Evolutionary conservation across 2,329 filamentous ascomycete species (phyloP).

Genomic region (Calonectria crousiana): DNA sequence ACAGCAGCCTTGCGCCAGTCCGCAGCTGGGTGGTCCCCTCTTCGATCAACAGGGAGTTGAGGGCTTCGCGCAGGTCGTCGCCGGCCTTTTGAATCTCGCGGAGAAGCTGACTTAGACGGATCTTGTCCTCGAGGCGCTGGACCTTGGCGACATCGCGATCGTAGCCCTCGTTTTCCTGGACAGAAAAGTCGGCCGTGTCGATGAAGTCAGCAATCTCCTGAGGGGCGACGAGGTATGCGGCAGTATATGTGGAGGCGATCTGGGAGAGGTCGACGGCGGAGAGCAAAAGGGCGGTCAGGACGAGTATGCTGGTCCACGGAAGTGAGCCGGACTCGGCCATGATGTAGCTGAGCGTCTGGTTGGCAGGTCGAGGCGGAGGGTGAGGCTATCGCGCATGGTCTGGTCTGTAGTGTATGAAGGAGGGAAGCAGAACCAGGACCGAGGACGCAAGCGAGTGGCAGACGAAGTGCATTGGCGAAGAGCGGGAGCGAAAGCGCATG

Average conservation of each 20-base stretch:
- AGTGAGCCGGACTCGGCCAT: conserved; percentile 65
- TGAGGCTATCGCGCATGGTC: conserved; percentile 46
- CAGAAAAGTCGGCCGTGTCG: conserved; percentile 71
- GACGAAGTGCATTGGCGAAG: conserved; percentile 37
- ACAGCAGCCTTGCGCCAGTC: conserved; percentile 65
- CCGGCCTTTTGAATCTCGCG: conserved; percentile 72
- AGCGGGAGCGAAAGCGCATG: conserved; percentile 38
- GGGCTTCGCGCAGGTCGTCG: conserved; percentile 71
- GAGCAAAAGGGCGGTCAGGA: conserved; percentile 69
- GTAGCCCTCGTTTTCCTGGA: conserved; percentile 74
- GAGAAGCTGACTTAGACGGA: conserved; percentile 68
- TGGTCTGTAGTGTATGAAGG: conserved; percentile 30
- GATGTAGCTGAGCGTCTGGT: conserved; percentile 48
- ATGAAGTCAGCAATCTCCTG: conserved; percentile 69
- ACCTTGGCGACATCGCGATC: conserved; percentile 70
- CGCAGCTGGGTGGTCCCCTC: conserved; percentile 58
- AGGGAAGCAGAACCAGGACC: conserved; percentile 38
- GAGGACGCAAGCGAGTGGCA: conserved; percentile 32
- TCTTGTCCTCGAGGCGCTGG: conserved; percentile 71
- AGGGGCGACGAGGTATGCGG: conserved; percentile 70
- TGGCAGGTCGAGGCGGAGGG: conserved; percentile 41
- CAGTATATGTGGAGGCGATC: conserved; percentile 63
- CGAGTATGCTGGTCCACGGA: conserved; percentile 69
- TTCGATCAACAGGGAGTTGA: conserved; percentile 65
- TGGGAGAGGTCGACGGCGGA: conserved; percentile 67